Evolutionary conservation across 2,329 filamentous ascomycete species (phyloP), one percentile per base, ranked within the genome.

Genomic region (Neonectria faginata): DNA sequence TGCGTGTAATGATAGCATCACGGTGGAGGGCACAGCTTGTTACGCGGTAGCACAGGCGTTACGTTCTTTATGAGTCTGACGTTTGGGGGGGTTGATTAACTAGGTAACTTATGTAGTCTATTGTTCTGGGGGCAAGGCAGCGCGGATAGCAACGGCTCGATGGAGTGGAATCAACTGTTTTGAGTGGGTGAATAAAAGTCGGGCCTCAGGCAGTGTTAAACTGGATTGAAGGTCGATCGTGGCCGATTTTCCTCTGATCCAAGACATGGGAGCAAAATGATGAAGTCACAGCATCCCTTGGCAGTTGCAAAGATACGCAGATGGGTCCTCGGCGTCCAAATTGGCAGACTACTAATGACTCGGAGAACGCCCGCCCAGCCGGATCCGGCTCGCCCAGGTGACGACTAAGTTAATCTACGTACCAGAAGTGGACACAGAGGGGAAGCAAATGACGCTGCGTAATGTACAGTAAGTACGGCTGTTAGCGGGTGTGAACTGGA

Each of bases 1-100:
- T 58, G 62, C 29, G 29, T 29, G 29, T 60, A 41, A 59, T 14
- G 36, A 29, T 57, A 47, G 47, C 58, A 64, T 62, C 44, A 64
- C 53, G 61, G 44, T 52, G 18, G 57, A 45, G 54, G 51, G 53
- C 20, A 22, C 20, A 12, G 45, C 54, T 48, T 48, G 44, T 20
- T 57, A 42, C 50, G 16, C 33, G 31, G 42, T 50, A 45, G 39
- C 54, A 18, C 54, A 36, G 20, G 33, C 31, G 12, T 44, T 7
- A 25, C 39, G 7, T n/a, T n/a, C 39, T 31, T 25, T 45, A 5
- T 12, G 36, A 39, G 36, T 31, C 52, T 44, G 25, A 55, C 11
- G 5, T 44, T 25, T 31, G 20, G 20, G 5, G 5, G 41, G 3
- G n/a, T 31, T 51, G 10, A 25, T 25, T 25, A 25, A 25, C 25